Conservation (phyloP, 192 early-diverging fungal genomes). For the Linnemannia zychae region DNA sequence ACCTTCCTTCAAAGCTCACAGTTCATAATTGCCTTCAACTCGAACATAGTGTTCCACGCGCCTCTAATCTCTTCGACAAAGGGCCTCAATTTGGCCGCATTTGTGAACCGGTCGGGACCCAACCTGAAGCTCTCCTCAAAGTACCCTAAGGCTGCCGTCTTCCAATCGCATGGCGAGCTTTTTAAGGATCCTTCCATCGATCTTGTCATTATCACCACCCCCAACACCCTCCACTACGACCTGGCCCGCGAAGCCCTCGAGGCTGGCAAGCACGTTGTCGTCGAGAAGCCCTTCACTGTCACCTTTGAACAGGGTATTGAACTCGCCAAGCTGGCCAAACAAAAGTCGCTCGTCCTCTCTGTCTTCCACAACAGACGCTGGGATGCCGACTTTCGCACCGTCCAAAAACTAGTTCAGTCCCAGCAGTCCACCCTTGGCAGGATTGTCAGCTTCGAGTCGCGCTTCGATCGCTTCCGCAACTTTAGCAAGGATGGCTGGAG, state of each 20-base stretch:
- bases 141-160: slow-evolving; percentile 67
- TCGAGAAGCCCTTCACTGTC: slow-evolving; percentile 85
- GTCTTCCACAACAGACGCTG: slow-evolving; percentile 86
- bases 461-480: slow-evolving; percentile 82
- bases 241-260: slow-evolving; percentile 69
- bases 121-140: slow-evolving; percentile 47
- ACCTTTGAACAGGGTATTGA: slow-evolving; percentile 71
- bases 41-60: slow-evolving; percentile 68
- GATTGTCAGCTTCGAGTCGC: slow-evolving; percentile 79
- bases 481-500: slow-evolving; percentile 80
- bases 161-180: slow-evolving; percentile 67
- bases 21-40: neutral
- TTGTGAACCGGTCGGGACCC: slow-evolving; percentile 69
- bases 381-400: slow-evolving; percentile 87
- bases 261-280: slow-evolving; percentile 79
- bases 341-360: slow-evolving; percentile 69
- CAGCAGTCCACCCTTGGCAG: slow-evolving; percentile 67
- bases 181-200: slow-evolving; percentile 67
- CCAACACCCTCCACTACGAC: slow-evolving; percentile 75
- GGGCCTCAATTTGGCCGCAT: slow-evolving; percentile 64
- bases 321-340: slow-evolving; percentile 69
- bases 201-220: slow-evolving; percentile 81
- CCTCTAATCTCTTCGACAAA: slow-evolving; percentile 69
- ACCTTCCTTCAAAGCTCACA: no score
- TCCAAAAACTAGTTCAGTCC: slow-evolving; percentile 68